phyloP scores from a whole-genome alignment of 2,329 filamentous ascomycete species.

The Penicillium sp. region DNA sequence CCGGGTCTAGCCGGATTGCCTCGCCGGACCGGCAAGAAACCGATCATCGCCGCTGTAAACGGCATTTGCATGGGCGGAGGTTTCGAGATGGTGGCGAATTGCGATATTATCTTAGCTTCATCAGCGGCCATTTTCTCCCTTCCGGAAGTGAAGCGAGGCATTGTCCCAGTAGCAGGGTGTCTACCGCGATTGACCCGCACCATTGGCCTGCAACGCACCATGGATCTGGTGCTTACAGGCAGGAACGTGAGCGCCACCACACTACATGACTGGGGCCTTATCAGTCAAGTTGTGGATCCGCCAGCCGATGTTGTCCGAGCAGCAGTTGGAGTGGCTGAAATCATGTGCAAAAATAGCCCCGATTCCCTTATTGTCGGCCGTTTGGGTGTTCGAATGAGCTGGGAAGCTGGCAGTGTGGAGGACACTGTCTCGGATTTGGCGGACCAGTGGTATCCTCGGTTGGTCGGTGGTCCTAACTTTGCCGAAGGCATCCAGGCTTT shows the following conservation, averaged over 20 bases:
- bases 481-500: constrained; percentile 70
- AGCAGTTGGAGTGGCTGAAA: constrained; percentile 57
- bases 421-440: constrained; percentile 57
- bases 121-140: constrained; percentile 61
- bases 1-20: constrained; percentile 65
- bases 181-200: constrained; percentile 64
- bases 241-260: constrained; percentile 57
- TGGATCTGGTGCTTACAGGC: constrained; percentile 68
- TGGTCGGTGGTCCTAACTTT: constrained; percentile 67
- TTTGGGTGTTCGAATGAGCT: constrained; percentile 66
- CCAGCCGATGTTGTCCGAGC: constrained; percentile 29
- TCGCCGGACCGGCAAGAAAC: constrained; percentile 67
- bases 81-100: constrained; percentile 72
- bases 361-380: constrained; percentile 69
- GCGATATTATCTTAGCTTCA: constrained; percentile 60
- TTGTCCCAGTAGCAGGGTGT: constrained; percentile 68
- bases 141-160: constrained; percentile 69
- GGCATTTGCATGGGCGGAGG: constrained; percentile 73
- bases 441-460: constrained; percentile 55
- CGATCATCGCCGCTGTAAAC: constrained; percentile 73
- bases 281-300: constrained; percentile 61
- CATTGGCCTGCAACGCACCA: constrained; percentile 66
- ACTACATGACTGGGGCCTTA: constrained; percentile 63
- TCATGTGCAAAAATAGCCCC: constrained; percentile 64
- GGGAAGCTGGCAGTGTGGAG: constrained; percentile 66